Conservation (phyloP, 345 rosid genomes). For the Balakata baccata region DNA sequence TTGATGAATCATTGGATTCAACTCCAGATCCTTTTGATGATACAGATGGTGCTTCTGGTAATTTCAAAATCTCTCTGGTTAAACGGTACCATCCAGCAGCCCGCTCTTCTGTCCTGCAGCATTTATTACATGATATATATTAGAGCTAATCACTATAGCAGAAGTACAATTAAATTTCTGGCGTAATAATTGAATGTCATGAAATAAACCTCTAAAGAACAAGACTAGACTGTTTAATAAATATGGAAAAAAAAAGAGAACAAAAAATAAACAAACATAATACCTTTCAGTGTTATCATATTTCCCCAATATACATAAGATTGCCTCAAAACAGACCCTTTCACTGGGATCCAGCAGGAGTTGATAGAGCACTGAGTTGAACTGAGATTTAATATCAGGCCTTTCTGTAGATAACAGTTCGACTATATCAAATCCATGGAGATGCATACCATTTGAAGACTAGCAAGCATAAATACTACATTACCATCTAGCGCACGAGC, state of each 20-base stretch:
- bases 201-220: neutral
- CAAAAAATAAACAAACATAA: slow-evolving; percentile 11
- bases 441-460: slow-evolving; percentile 1
- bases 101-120: slow-evolving; percentile 81
- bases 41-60: slow-evolving; percentile 87
- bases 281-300: slow-evolving; percentile 74
- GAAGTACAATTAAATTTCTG: neutral
- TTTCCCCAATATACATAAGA: slow-evolving; percentile 87
- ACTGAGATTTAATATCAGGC: slow-evolving; percentile 90
- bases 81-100: slow-evolving; percentile 98
- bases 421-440: slow-evolving; percentile 19
- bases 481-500: slow-evolving; percentile 97
- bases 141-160: neutral
- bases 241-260: neutral
- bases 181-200: neutral
- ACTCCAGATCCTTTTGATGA: too few relatives aligned
- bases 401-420: slow-evolving; percentile 57
- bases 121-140: slow-evolving; percentile 13
- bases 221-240: neutral
- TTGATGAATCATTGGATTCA: slow-evolving; percentile 39
- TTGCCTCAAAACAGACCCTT: slow-evolving; percentile 98
- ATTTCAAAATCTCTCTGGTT: slow-evolving; percentile 93
- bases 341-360: slow-evolving; percentile 97
- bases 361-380: slow-evolving; percentile 90
- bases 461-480: slow-evolving; percentile 10